Evolutionary conservation across 345 rosid genomes (phyloP), one percentile per base, ranked within the genome.

Genomic region (Syzygium grande): DNA sequence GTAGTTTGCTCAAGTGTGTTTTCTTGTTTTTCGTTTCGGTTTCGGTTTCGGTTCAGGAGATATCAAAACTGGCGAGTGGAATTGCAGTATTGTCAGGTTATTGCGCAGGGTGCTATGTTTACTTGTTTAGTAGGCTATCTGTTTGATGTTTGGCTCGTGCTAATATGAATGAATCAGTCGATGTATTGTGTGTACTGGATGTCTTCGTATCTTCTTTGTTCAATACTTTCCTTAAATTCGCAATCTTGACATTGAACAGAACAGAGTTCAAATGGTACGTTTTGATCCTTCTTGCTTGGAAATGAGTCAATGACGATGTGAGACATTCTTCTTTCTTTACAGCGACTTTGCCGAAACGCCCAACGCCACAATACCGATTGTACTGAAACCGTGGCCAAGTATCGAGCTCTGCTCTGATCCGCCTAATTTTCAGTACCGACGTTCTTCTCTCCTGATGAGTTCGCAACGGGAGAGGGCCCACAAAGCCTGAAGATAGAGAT

Each of bases 171-270:
- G 80, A 68, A 68, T 68, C 25, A 11, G 49, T 68, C 46, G 13
- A 34, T 68, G 80, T 1, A 0, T 0, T 8, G 38, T 1, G 46
- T 0, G 11, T 1, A 0, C 79, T 17, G 79, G 3, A 19, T 11
- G 5, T 0, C 13, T 68, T 34, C 23, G 23, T 4, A 30, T 68
- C 46, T 68, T 34, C 46, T 17, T 5, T 2, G 23, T 21, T 21
- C 38, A 13, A 68, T 17, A 11, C 34, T 16, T 0, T 16, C 12
- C 1, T 68, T 55, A 3, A 55, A 19, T 19, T 19, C 23, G 58
- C 25, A 17, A 53, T 17, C 43, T 30, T 0, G 0, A 4, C 11
- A 34, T 43, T 2, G 7, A 0, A 9, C 80, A 34, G 11, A 68
- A 34, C 0, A 11, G 22, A 68, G 0, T 17, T 34, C 0, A 19